Conservation (phyloP, 1,284 basidiomycete genomes). For the Melampsora americana region DNA sequence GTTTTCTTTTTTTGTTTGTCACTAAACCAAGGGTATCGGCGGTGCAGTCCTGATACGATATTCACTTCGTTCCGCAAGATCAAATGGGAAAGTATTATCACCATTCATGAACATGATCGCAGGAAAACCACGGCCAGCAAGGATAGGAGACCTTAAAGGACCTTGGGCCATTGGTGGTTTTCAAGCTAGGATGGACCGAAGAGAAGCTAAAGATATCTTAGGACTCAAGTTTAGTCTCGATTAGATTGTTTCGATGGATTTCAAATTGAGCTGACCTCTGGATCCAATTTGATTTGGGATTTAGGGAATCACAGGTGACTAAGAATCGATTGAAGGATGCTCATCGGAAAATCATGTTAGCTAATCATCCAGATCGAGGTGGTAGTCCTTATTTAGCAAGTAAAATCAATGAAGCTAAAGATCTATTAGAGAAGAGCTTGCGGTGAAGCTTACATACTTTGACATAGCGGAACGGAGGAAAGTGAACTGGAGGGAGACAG, state of each 20-base stretch:
- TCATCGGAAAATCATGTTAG: constrained; percentile 55
- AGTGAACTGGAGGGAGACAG: too few species aligned
- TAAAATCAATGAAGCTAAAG: constrained; percentile 46
- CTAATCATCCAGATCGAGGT: constrained; percentile 55
- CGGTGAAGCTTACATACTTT: not conserved
- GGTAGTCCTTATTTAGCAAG: constrained; percentile 54
- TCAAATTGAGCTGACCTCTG: not conserved
- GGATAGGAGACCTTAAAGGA: constrained; percentile 23
- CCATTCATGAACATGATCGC: constrained; percentile 40
- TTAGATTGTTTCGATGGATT: not conserved
- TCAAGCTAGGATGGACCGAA: constrained; percentile 36
- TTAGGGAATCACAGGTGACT: constrained; percentile 51
- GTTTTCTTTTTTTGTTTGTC: not conserved
- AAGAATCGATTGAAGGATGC: constrained; percentile 53
- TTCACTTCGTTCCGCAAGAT: constrained; percentile 35
- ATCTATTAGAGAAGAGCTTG: constrained; percentile 42
- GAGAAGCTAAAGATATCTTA: constrained; percentile 41
- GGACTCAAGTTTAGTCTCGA: constrained; percentile 33
- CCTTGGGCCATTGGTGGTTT: constrained; percentile 41
- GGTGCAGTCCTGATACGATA: constrained; percentile 36
- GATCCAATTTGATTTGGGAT: not conserved
- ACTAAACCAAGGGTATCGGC: constrained; percentile 22
- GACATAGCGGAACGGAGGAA: too few species aligned
- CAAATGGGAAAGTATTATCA: constrained; percentile 38
- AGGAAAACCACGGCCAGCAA: constrained; percentile 20